Percentiles rank a stretch among this genome's conserved stretches.
These are phyloP conservation scores for Ascochyta rabiei DNA, from an alignment of 2,329 filamentous ascomycete genomes.

Conservation along the genomic window DNA sequence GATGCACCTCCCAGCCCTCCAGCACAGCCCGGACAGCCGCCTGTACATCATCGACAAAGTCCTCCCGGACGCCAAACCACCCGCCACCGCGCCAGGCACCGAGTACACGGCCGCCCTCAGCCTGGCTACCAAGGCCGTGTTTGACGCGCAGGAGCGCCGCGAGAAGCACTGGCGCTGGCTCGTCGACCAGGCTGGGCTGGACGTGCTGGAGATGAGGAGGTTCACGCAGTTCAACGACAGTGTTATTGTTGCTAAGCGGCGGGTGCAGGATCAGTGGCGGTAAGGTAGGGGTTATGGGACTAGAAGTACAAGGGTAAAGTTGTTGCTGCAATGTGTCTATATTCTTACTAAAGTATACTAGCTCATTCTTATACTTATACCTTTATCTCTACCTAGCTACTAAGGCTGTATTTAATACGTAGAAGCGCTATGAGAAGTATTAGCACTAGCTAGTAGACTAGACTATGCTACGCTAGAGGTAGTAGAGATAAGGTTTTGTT, in stretches of 20 bases:
- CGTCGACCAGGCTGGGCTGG: slow-evolving; percentile 18
- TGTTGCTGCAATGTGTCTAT: no score
- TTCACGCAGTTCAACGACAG: slow-evolving; percentile 6
- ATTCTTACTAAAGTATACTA: no score
- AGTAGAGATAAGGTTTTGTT: no score
- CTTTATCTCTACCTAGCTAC: no score
- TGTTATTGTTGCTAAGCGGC: slow-evolving; percentile 11
- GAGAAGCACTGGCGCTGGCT: slow-evolving; percentile 21
- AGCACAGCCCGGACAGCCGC: neutral
- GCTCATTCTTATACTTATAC: no score
- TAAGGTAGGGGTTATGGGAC: neutral
- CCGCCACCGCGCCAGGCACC: neutral
- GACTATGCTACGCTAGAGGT: no score
- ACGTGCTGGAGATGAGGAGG: slow-evolving; percentile 14
- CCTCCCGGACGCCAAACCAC: neutral
- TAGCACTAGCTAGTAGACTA: no score
- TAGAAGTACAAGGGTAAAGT: no score
- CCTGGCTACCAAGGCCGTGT: neutral
- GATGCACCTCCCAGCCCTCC: slow-evolving; percentile 12
- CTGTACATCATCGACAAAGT: slow-evolving; percentile 9
- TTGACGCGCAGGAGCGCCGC: slow-evolving; percentile 15
- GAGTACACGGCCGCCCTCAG: slow-evolving; percentile 5
- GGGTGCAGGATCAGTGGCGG: slow-evolving; percentile 10
- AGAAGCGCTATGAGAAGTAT: no score
- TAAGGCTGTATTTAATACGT: no score